Evolutionary conservation across 805 yeast species (phyloP).

Genomic region (Lipomyces sp.): DNA sequence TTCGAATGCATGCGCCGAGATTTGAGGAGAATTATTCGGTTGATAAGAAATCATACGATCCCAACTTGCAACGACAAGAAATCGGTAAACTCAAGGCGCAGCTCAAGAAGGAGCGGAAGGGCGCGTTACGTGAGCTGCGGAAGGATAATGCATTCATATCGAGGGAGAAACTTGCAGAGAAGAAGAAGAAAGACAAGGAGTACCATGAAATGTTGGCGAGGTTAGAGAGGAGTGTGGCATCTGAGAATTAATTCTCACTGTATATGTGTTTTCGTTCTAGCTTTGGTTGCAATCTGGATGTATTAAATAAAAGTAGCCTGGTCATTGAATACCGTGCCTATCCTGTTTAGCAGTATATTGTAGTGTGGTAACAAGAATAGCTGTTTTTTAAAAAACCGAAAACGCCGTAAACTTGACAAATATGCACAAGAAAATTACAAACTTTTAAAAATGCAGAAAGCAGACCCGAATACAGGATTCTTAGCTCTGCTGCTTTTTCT

Average conservation of each 20-base stretch:
- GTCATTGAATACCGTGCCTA: no score
- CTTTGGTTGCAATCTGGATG: no score
- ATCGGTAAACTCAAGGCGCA: slow-evolving; percentile 75
- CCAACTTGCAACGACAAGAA: slow-evolving; percentile 77
- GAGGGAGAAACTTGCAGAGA: slow-evolving; percentile 74
- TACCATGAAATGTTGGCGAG: slow-evolving; percentile 89
- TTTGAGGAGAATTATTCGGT: slow-evolving; percentile 96
- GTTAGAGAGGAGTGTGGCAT: slow-evolving; percentile 79
- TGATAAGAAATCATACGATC: slow-evolving; percentile 86
- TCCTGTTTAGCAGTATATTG: no score
- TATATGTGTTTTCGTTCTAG: no score
- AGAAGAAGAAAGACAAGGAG: slow-evolving; percentile 67
- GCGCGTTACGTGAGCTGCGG: slow-evolving; percentile 83
- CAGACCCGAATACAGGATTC: no score
- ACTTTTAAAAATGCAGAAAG: no score
- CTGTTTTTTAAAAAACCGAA: no score
- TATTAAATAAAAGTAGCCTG: no score
- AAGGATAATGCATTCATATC: slow-evolving; percentile 84
- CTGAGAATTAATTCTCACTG: slow-evolving; percentile 55
- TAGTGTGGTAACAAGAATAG: no score
- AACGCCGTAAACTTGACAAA: no score
- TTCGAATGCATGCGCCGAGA: slow-evolving; percentile 81
- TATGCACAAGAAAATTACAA: no score
- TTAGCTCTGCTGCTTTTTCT: slow-evolving; percentile 1
- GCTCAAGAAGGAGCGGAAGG: slow-evolving; percentile 87